Percentiles rank a stretch among this genome's conserved stretches.
These are phyloP conservation scores for Aspergillus panamensis DNA, from an alignment of 495 filamentous ascomycete species.

Conservation along the genomic window DNA sequence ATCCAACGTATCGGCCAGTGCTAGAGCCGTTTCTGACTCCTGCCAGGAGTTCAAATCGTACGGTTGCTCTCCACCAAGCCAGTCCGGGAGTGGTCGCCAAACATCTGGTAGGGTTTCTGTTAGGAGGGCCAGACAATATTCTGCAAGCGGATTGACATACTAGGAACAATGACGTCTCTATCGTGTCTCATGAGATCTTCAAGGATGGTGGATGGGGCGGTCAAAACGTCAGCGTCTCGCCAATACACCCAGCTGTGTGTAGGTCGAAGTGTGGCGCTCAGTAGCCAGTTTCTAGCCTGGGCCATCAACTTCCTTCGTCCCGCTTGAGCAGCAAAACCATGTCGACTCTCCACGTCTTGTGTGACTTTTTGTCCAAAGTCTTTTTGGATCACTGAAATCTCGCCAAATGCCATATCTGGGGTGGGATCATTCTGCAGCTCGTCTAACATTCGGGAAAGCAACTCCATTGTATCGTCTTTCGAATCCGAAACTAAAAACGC, in stretches of 20 bases:
- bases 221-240: conserved; percentile 98
- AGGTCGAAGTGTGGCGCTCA: conserved; percentile 89
- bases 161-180: conserved; percentile 97
- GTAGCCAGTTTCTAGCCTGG: conserved; percentile 93
- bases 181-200: conserved; percentile 99
- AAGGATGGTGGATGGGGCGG: conserved; percentile 89
- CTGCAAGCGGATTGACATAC: conserved; percentile 54
- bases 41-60: conserved; percentile 99
- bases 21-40: conserved; percentile 94
- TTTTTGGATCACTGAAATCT: conserved; percentile 97
- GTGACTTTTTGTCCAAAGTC: conserved; percentile 98
- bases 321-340: conserved; percentile 96
- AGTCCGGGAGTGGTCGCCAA: conserved; percentile 96
- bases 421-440: conserved; percentile 79
- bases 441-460: conserved; percentile 68
- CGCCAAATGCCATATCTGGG: conserved; percentile 79
- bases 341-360: conserved; percentile 95
- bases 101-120: conserved; percentile 61
- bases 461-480: conserved; percentile 80
- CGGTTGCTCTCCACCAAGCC: conserved; percentile 97
- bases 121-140: not conserved
- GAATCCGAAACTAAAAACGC: conserved; percentile 98
- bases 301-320: conserved; percentile 95
- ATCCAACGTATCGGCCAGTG: conserved; percentile 89
- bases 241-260: conserved; percentile 99